A percentile compares a stretch with the other conserved stretches of the same genome.
These are phyloP conservation scores for Agroathelia rolfsii DNA, from an alignment of 1,284 basidiomycete genomes.

Conservation along the genomic window DNA sequence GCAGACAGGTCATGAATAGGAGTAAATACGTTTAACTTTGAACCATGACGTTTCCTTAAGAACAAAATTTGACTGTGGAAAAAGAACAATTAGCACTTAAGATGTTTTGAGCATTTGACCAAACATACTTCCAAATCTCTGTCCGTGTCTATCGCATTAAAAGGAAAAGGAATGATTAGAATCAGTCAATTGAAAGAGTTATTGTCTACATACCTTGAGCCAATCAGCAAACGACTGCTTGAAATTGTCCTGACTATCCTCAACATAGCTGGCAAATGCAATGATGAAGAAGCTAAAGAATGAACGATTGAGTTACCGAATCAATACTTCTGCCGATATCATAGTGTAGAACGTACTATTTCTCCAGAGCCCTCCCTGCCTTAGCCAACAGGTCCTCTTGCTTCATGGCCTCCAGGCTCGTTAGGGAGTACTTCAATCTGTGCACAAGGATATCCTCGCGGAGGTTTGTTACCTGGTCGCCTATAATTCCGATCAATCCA, in stretches of 20 bases:
- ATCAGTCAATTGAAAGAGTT: no score
- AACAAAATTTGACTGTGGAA: slow-evolving; percentile 75
- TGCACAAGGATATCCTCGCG: slow-evolving; percentile 82
- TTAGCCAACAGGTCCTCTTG: slow-evolving; percentile 49
- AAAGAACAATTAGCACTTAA: slow-evolving; percentile 3
- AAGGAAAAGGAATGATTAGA: slow-evolving; percentile 11
- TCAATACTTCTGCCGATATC: no score
- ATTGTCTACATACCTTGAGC: slow-evolving; percentile 68
- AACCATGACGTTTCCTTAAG: slow-evolving; percentile 69
- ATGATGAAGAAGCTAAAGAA: slow-evolving; percentile 81
- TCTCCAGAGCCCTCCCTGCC: slow-evolving; percentile 66
- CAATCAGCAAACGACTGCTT: slow-evolving; percentile 76
- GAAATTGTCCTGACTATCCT: slow-evolving; percentile 54
- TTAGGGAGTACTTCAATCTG: slow-evolving; percentile 78
- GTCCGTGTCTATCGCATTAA: slow-evolving; percentile 78
- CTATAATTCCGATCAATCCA: no score
- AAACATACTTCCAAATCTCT: slow-evolving; percentile 87
- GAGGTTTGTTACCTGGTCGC: slow-evolving; percentile 83
- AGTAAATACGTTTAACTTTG: slow-evolving; percentile 77
- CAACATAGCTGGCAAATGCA: slow-evolving; percentile 88
- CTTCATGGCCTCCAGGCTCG: slow-evolving; percentile 49
- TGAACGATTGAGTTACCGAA: slow-evolving; percentile 5
- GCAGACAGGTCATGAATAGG: slow-evolving; percentile 82
- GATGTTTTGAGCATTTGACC: slow-evolving; percentile 3
- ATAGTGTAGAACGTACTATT: slow-evolving; percentile 56